Evolutionary conservation across 352 stramenopile genomes (phyloP).

Genomic region (Peronosclerospora sorghi): DNA sequence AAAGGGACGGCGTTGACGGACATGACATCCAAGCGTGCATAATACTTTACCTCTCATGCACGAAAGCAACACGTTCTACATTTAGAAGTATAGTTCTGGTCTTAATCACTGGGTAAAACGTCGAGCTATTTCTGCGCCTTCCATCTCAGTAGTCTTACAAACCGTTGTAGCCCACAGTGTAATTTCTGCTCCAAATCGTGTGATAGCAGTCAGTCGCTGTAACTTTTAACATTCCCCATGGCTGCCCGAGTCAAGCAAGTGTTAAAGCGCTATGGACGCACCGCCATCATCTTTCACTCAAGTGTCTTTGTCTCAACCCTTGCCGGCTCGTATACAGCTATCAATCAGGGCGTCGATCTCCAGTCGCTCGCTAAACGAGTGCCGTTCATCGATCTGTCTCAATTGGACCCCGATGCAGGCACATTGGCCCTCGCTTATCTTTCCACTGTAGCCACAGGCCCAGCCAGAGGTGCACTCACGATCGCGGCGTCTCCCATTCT

Average conservation of each 20-base stretch:
- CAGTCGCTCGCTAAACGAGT: conserved; percentile 38
- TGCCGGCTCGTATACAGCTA: conserved; percentile 60
- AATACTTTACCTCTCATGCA: not conserved
- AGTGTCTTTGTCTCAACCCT: conserved; percentile 93
- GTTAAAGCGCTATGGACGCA: conserved; percentile 90
- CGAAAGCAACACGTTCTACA: not conserved
- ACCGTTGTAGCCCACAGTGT: not conserved
- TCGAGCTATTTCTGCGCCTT: too few relatives aligned
- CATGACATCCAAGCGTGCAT: not conserved
- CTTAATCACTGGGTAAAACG: too few relatives aligned
- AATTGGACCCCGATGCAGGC: conserved; percentile 55
- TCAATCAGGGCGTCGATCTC: conserved; percentile 58
- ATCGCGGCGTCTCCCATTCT: conserved; percentile 65
- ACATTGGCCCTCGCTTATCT: conserved; percentile 87
- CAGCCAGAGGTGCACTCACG: conserved; percentile 55
- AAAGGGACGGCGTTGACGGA: not conserved
- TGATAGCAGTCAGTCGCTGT: not conserved
- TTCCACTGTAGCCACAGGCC: conserved; percentile 78
- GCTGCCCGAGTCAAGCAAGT: conserved; percentile 63
- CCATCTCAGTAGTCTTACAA: not conserved
- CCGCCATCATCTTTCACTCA: conserved; percentile 87
- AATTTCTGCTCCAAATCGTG: conserved; percentile 6
- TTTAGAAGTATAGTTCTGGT: not conserved
- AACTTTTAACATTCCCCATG: conserved; percentile 18
- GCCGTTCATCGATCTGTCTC: conserved; percentile 60